Conservation (phyloP, 75 land plant species). For the Selaginella tamariscina region DNA sequence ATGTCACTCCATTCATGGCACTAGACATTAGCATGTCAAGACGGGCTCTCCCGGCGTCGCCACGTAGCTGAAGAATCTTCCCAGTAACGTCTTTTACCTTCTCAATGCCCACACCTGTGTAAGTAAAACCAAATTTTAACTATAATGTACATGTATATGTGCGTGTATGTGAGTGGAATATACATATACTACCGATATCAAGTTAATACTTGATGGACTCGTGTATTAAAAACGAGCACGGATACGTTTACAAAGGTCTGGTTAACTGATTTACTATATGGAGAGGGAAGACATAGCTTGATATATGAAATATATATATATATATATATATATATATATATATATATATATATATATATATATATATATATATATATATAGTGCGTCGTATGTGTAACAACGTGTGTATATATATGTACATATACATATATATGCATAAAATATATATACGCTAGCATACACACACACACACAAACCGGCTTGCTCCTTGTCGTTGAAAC, state of each 20-base stretch:
- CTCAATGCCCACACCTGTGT: slow-evolving; percentile 14
- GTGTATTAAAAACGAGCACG: too few relatives aligned
- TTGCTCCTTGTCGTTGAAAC: slow-evolving; percentile 19
- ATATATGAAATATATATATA: too few relatives aligned
- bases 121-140: background rate
- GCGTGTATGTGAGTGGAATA: too few relatives aligned
- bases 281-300: too few relatives aligned
- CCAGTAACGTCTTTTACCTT: slow-evolving; percentile 43
- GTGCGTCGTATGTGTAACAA: background rate
- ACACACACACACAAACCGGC: slow-evolving; percentile 3
- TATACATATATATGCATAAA: background rate
- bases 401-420: background rate
- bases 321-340: too few relatives aligned
- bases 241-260: too few relatives aligned
- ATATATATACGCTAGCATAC: slow-evolving; percentile 10
- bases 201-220: too few relatives aligned
- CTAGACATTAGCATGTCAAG: slow-evolving; percentile 73
- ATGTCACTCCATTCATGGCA: slow-evolving; percentile 39
- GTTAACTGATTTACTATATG: too few relatives aligned
- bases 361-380: background rate
- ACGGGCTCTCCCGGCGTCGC: slow-evolving; percentile 50
- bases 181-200: too few relatives aligned
- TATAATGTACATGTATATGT: too few relatives aligned
- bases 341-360: too few relatives aligned
- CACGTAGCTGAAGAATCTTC: slow-evolving; percentile 43